Conservation (phyloP, 2,329 filamentous ascomycete genomes). For the Ophiocordyceps camponoti-saundersi region DNA sequence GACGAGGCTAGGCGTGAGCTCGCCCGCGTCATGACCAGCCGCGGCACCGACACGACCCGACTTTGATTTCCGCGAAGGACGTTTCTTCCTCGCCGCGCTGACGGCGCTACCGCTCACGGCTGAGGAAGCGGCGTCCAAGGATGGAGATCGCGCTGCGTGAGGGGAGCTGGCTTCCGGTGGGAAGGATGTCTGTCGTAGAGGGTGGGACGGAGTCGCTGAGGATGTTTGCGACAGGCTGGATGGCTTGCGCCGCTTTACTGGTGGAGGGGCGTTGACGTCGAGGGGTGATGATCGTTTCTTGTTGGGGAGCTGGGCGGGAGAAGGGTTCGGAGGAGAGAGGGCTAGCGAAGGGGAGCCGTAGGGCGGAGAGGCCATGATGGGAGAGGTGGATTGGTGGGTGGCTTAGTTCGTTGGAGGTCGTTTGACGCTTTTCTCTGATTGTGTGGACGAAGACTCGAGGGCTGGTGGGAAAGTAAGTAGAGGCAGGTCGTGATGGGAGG, state of each 20-base stretch:
- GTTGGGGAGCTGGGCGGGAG: conserved; percentile 28
- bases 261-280: conserved; percentile 28
- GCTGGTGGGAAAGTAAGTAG: too few relatives aligned
- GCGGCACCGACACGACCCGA: conserved; percentile 16
- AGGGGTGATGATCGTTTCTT: conserved; percentile 46
- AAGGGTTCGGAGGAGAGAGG: conserved; percentile 37
- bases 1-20: conserved; percentile 27
- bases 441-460: too few relatives aligned
- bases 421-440: too few relatives aligned
- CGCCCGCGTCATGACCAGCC: conserved; percentile 21
- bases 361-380: conserved; percentile 38
- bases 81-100: conserved; percentile 40
- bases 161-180: conserved; percentile 45
- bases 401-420: conserved; percentile 3
- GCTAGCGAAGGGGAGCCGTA: conserved; percentile 30
- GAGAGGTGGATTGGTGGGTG: conserved; percentile 3
- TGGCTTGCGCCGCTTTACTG: conserved; percentile 52
- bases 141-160: conserved; percentile 42
- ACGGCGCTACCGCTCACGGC: conserved; percentile 45
- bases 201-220: conserved; percentile 33
- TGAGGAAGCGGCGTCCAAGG: conserved; percentile 37
- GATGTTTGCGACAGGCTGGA: conserved; percentile 43
- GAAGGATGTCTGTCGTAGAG: conserved; percentile 67
- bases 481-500: too few relatives aligned
- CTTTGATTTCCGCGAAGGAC: conserved; percentile 38